Conservation (phyloP, 2,329 filamentous ascomycete species). For the Apiospora malaysiana region DNA sequence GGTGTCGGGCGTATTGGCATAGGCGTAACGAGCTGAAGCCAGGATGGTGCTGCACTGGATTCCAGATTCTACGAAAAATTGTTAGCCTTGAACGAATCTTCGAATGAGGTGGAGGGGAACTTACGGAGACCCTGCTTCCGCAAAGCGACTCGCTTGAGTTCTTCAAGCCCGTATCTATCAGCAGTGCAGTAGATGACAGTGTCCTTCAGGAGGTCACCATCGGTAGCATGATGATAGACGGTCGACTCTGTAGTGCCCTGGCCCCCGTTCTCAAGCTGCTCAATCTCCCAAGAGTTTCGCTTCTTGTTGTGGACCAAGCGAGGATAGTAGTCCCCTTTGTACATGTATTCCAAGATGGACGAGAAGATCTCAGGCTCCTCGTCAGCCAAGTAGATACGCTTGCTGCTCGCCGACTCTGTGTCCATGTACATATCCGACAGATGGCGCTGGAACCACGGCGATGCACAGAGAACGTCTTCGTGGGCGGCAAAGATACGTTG, state of each 20-base stretch:
- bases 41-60: conserved; percentile 87
- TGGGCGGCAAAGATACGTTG: conserved; percentile 91
- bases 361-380: conserved; percentile 93
- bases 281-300: conserved; percentile 81
- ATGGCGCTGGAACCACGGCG: conserved; percentile 76
- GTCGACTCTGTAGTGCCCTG: conserved; percentile 63
- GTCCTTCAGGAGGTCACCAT: conserved; percentile 79
- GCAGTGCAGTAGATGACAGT: conserved; percentile 92
- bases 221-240: conserved; percentile 69
- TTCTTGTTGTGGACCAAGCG: conserved; percentile 83
- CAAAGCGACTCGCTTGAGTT: conserved; percentile 83
- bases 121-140: conserved; percentile 86
- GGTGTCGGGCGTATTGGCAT: conserved; percentile 84
- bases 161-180: conserved; percentile 80
- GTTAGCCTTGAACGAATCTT: conserved; percentile 23
- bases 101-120: conserved; percentile 36
- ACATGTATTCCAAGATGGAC: conserved; percentile 87
- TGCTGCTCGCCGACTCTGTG: conserved; percentile 61
- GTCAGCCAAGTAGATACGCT: conserved; percentile 79
- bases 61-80: conserved; percentile 63
- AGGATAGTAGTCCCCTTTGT: conserved; percentile 93
- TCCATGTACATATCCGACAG: conserved; percentile 69
- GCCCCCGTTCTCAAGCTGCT: conserved; percentile 59
- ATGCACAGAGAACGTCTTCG: conserved; percentile 80
- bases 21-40: conserved; percentile 86